Base-by-base conservation (phyloP, 2,329 filamentous ascomycete species). In the Aschersonia sp. region DNA sequence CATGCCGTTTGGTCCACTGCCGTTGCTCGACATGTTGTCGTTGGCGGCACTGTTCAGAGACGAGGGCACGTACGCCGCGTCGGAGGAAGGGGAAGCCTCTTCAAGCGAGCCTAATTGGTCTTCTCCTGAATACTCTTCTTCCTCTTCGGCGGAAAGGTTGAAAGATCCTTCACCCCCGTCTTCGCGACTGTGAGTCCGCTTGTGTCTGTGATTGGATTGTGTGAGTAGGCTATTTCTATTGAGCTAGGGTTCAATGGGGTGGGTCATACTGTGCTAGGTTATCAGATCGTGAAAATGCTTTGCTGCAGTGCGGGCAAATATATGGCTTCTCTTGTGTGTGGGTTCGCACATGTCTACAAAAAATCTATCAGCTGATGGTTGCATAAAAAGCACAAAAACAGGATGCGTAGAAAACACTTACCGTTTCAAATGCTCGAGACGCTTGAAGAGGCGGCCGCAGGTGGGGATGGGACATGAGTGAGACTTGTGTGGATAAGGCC, bases 291-390 rank as follows among this genome's bases (percentile, higher is more conserved):
- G 92, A 97, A 68, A 98, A 98, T 55, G 90, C 90, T 75, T 97
- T 97, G 76, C 86, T 95, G 79, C 92, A 98, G 67, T 94, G 83
- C 57, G 86, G 85, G 78, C 92, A 98, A 63, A 94, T 83, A 69
- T 98, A 98, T 58, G 92, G 92, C 70, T 90, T 87, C 74, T 98
- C 92, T 75, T 98, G 92, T 48, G 92, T 98, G 75, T 98, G 92
- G 61, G 92, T 98, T 70, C 92, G 86, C 66, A 98, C 92, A 72
- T 98, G 92, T 76, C 89, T 94, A 77, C 64, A 22, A 22, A 22
- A 22, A 22, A 22, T 22, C 22, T 22, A 22, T 22, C 22, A 22
- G 22, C 22, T 22, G 22, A 22, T 39, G 35, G 4, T 8, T 39
- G 35, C 35, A 39, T 39, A 39, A 4, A 22, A 22, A 22, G 22